Evolutionary conservation across 2,329 filamentous ascomycete species (phyloP).

Genomic region (Claviceps africana): DNA sequence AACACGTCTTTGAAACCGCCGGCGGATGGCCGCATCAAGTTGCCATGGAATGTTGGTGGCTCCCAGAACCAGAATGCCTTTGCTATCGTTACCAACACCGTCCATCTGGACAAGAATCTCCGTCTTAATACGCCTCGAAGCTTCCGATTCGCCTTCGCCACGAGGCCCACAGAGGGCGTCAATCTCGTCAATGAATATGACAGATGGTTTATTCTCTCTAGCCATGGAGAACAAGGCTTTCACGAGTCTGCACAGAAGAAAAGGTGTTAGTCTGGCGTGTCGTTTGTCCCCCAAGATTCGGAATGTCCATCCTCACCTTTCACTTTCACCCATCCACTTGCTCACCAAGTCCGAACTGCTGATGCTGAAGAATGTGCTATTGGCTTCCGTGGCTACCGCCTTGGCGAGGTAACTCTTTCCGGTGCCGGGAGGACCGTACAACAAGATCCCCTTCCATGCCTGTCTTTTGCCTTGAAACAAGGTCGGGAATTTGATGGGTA

Average conservation of each 20-base stretch:
- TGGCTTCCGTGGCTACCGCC: conserved; percentile 93
- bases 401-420: conserved; percentile 97
- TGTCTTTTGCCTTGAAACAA: conserved; percentile 91
- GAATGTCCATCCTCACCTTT: conserved; percentile 46
- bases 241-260: conserved; percentile 53
- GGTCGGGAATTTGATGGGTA: conserved; percentile 97
- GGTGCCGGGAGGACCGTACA: conserved; percentile 92
- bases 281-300: background rate
- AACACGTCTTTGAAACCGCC: conserved; percentile 89
- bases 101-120: conserved; percentile 99
- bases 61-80: conserved; percentile 84
- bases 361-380: conserved; percentile 98
- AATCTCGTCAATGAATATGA: conserved; percentile 98
- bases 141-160: conserved; percentile 91
- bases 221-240: conserved; percentile 97
- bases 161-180: conserved; percentile 91
- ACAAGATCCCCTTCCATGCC: conserved; percentile 93
- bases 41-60: conserved; percentile 99
- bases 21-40: conserved; percentile 84
- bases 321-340: conserved; percentile 99
- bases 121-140: conserved; percentile 93
- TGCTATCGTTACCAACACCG: conserved; percentile 89
- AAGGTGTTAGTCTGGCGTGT: conserved; percentile 9
- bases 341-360: conserved; percentile 94
- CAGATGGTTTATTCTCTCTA: conserved; percentile 91